Evolutionary conservation across 805 yeast species (phyloP).

Genomic region (Saccharomycopsis javanensis): DNA sequence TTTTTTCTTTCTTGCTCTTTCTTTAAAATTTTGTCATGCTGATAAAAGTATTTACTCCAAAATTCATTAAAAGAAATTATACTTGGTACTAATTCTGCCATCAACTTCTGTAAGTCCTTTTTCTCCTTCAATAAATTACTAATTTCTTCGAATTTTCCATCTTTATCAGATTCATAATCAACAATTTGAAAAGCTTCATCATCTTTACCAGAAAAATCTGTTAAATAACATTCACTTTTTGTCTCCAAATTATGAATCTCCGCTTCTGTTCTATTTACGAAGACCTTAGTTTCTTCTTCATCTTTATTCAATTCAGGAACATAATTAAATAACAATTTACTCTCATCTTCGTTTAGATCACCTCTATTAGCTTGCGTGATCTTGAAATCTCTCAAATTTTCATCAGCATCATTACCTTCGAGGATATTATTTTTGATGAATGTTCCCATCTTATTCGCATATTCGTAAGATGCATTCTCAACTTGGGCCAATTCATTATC

Average conservation of each 20-base stretch:
- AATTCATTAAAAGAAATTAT: constrained; percentile 48
- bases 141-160: constrained; percentile 40
- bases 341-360: constrained; percentile 27
- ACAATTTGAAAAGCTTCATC: constrained; percentile 34
- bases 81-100: constrained; percentile 60
- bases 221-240: constrained; percentile 35
- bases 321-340: constrained; percentile 36
- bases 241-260: constrained; percentile 48
- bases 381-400: constrained; percentile 28
- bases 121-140: constrained; percentile 37
- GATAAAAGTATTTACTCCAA: constrained; percentile 64
- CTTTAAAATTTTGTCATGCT: constrained; percentile 41
- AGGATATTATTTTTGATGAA: constrained; percentile 36
- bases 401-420: constrained; percentile 21
- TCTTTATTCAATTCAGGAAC: constrained; percentile 26
- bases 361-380: constrained; percentile 23
- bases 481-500: constrained; percentile 67
- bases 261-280: constrained; percentile 51
- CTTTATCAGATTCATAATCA: constrained; percentile 19
- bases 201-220: constrained; percentile 25
- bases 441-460: constrained; percentile 47
- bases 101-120: constrained; percentile 43
- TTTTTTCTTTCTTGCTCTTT: constrained; percentile 61
- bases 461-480: constrained; percentile 59
- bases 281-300: constrained; percentile 28